A percentile compares a stretch with the other conserved stretches of the same genome.
Conservation (phyloP, 2,329 filamentous ascomycete species). For the Cadophora sp. region DNA sequence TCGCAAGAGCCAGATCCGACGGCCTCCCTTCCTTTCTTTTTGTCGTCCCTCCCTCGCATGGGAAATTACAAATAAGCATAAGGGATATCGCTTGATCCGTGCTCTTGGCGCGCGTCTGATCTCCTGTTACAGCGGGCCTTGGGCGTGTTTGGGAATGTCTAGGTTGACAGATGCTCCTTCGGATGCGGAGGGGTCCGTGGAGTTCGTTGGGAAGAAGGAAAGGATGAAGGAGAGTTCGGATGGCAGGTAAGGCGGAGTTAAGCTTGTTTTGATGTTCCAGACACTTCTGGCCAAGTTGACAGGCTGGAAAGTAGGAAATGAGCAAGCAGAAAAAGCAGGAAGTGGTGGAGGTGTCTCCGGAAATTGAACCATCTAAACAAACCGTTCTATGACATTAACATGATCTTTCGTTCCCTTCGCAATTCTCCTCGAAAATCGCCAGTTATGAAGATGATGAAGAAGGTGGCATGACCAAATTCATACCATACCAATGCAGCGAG, state of each 20-base stretch:
- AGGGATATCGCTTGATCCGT: slow-evolving; percentile 4
- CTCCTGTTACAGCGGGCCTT: slow-evolving; percentile 14
- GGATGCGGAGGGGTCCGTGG: slow-evolving; percentile 5
- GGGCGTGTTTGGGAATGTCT: slow-evolving; percentile 9
- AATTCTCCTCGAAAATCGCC: neutral
- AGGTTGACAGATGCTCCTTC: neutral
- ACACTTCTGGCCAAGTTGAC: neutral
- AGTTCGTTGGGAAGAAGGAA: neutral
- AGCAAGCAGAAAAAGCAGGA: neutral
- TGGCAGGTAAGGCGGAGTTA: neutral
- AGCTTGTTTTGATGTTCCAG: neutral
- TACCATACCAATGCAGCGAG: neutral
- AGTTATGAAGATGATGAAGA: neutral
- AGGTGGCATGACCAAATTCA: neutral
- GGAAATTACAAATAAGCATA: slow-evolving; percentile 2
- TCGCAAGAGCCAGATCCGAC: slow-evolving; percentile 1
- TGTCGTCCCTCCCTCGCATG: slow-evolving; percentile 1
- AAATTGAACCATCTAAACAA: slow-evolving; percentile 8
- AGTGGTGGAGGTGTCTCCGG: neutral
- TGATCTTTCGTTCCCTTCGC: neutral
- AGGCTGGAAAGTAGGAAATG: neutral
- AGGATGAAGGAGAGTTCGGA: neutral
- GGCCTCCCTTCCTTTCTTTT: neutral
- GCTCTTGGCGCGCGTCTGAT: slow-evolving; percentile 25
- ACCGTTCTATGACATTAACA: slow-evolving; percentile 25